These are phyloP conservation scores for Boletus tylopilopsis DNA, from an alignment of 768 basidiomycete genomes.

Conservation along the genomic window DNA sequence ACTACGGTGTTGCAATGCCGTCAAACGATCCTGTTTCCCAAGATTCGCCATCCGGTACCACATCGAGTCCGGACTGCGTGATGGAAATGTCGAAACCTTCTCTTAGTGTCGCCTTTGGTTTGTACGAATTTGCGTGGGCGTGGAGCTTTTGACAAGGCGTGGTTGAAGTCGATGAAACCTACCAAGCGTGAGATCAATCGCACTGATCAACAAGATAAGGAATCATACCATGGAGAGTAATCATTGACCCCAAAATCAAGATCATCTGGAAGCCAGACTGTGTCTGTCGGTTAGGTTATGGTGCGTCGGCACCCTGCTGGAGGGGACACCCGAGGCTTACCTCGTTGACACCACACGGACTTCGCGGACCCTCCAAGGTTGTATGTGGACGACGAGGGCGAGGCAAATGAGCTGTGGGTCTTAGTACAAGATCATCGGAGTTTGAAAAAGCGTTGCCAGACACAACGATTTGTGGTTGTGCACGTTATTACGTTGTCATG, in stretches of 20 bases:
- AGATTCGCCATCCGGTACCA: background rate
- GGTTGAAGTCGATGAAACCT: slow-evolving; percentile 19
- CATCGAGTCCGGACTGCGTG: background rate
- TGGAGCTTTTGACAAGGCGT: slow-evolving; percentile 27
- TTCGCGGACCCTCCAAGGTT: too few species aligned
- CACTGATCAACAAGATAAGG: background rate
- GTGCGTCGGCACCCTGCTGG: slow-evolving; percentile 4
- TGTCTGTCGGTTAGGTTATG: slow-evolving; percentile 23
- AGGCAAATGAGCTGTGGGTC: too few species aligned
- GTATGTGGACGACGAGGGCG: too few species aligned
- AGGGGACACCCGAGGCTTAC: too few species aligned
- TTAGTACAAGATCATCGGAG: too few species aligned
- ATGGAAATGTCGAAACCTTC: slow-evolving; percentile 22
- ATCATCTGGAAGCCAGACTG: slow-evolving; percentile 28
- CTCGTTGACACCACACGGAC: too few species aligned
- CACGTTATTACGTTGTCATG: too few species aligned
- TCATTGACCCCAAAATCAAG: slow-evolving; percentile 18
- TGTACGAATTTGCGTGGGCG: slow-evolving; percentile 19
- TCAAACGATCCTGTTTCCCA: slow-evolving; percentile 25
- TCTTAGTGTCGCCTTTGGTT: slow-evolving; percentile 17
- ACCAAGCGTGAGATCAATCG: background rate
- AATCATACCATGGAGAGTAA: slow-evolving; percentile 16
- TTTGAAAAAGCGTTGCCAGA: too few species aligned
- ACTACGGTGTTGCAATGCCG: slow-evolving; percentile 8
- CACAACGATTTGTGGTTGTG: too few species aligned